A percentile compares a stretch with the other conserved stretches of the same genome.
These are phyloP conservation scores for Aspergillus heteromorphus DNA, from an alignment of 495 filamentous ascomycete genomes.

Conservation along the genomic window DNA sequence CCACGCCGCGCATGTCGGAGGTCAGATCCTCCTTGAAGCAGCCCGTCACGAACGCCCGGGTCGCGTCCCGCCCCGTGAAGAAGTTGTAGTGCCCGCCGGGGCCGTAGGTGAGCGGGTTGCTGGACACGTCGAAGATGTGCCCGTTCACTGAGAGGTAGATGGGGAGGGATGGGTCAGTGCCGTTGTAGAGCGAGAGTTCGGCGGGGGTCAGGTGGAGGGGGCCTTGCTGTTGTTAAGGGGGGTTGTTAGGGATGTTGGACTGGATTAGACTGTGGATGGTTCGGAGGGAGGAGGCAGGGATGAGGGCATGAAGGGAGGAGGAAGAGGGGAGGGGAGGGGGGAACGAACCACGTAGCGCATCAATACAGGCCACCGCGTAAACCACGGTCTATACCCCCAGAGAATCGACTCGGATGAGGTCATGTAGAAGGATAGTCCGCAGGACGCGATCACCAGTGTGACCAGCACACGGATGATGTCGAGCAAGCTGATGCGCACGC, in stretches of 20 bases:
- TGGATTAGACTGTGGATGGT: no score
- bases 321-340: not conserved
- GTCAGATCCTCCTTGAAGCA: slow-evolving; percentile 87
- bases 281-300: no score
- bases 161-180: slow-evolving; percentile 65
- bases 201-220: slow-evolving; percentile 60
- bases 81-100: slow-evolving; percentile 83
- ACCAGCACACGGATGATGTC: slow-evolving; percentile 73
- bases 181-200: slow-evolving; percentile 72
- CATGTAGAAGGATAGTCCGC: slow-evolving; percentile 72
- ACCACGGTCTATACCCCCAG: slow-evolving; percentile 69
- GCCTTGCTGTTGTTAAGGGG: slow-evolving; percentile 35
- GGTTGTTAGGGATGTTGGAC: no score
- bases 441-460: slow-evolving; percentile 63
- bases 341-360: slow-evolving; percentile 55
- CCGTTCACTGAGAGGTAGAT: slow-evolving; percentile 93
- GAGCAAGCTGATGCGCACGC: slow-evolving; percentile 47
- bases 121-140: slow-evolving; percentile 87
- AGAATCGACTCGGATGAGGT: slow-evolving; percentile 61
- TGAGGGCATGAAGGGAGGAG: not conserved
- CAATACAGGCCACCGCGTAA: slow-evolving; percentile 55
- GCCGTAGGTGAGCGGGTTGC: slow-evolving; percentile 72
- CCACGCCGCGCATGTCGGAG: slow-evolving; percentile 75
- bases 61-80: slow-evolving; percentile 83
- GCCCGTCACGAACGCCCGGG: slow-evolving; percentile 90